Conservation (phyloP, 495 filamentous ascomycete species). For the Schizothecium vesticola region DNA sequence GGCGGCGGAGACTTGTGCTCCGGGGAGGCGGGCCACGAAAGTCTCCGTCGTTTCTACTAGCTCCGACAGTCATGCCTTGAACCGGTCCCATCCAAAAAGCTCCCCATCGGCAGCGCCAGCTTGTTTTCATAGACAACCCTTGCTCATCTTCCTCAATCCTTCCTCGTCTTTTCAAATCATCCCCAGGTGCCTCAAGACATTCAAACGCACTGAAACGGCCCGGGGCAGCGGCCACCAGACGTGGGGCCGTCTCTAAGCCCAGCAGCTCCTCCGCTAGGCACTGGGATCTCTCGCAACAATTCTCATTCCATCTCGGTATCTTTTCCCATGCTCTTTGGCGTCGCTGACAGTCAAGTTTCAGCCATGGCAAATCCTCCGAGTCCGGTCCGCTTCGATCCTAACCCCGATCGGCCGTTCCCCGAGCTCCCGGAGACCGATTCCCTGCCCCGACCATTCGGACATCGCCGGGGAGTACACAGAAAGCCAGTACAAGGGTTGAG, state of each 20-base stretch:
- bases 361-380: background rate
- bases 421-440: background rate
- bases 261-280: background rate
- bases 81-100: background rate
- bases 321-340: background rate
- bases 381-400: background rate
- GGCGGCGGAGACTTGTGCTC: background rate
- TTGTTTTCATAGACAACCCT: background rate
- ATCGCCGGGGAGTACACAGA: background rate
- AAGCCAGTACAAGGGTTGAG: no score
- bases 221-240: background rate
- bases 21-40: no score
- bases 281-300: background rate
- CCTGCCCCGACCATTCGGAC: background rate
- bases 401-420: background rate
- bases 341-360: background rate
- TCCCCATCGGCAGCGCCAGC: background rate
- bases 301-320: background rate
- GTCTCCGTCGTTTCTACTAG: background rate
- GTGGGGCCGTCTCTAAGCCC: background rate
- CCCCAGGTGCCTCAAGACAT: background rate
- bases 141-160: background rate
- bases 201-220: background rate
- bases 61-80: no score
- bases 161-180: background rate